Evolutionary conservation across 345 rosid genomes (phyloP), one percentile per base, ranked within the genome.

Genomic region (thale cress (Arabidopsis thaliana)): DNA sequence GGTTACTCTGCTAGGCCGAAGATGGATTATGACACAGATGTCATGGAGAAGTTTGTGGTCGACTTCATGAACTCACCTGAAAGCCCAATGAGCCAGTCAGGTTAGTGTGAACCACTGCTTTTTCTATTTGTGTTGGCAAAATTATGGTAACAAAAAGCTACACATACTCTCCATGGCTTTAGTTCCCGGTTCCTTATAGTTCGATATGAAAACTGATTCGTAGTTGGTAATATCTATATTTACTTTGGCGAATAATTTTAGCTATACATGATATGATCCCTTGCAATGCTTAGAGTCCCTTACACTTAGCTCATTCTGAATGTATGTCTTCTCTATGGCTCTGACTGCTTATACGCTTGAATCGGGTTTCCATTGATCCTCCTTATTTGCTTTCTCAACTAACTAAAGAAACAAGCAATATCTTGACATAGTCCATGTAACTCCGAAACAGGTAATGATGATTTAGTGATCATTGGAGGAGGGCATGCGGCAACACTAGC

Each of bases 401-500:
- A 40, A 14, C 28, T 33, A 50, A 50, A 10, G 62, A 40, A 41
- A 64, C 22, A 23, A 23, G 65, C 37, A 33, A 14, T 38, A 51
- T 25, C 41, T 60, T 85, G 45, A 79, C 63, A 75, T 12, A 40
- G 37, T 59, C 6, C 34, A 22, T 66, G 49, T 38, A 40, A 40
- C 33, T 33, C 22, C 37, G 38, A 69, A 64, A n/a, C 82, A 85
- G 97, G 78, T 78, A 82, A 84, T 37, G 90, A 83, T 67, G 93
- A 78, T 52, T 69, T 88, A 74, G 86, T 91, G 50, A 72, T 91
- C 62, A 80, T 91, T 58, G 98, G 97, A 71, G 96, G 97, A 64
- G 97, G 96, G 20, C 97, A 89, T 86, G 97, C 96, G 52, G 90
- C 97, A 67, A 88, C 94, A 56, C 65, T 88, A 55, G 72, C 81